Percentiles rank a stretch among this genome's conserved stretches.
Evolutionary conservation across 1,284 basidiomycete species (phyloP).

Genomic region (Volvariella volvacea): DNA sequence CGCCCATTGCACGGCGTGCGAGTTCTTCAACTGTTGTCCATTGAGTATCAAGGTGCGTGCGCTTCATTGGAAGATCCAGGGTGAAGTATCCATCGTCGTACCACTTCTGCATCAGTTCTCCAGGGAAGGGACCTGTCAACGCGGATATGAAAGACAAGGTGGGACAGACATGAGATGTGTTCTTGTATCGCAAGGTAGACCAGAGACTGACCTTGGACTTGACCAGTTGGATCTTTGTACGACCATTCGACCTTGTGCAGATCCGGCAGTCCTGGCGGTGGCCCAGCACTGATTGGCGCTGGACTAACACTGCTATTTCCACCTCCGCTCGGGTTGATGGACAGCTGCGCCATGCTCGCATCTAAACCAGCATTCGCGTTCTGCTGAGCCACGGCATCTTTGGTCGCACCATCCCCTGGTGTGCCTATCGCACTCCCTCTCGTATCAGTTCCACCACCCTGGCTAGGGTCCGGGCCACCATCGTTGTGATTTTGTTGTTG

Average conservation of each 20-base stretch:
- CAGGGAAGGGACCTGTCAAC: slow-evolving; percentile 94
- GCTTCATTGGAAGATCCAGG: slow-evolving; percentile 80
- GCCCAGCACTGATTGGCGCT: slow-evolving; percentile 17
- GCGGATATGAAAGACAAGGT: slow-evolving; percentile 11
- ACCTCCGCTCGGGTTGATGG: slow-evolving; percentile 11
- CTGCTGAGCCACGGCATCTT: too few species aligned
- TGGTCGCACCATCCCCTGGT: too few species aligned
- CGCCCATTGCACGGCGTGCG: slow-evolving; percentile 39
- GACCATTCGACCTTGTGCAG: slow-evolving; percentile 80
- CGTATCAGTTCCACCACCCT: slow-evolving; percentile 1
- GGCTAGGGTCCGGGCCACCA: too few species aligned
- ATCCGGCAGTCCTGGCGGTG: slow-evolving; percentile 48
- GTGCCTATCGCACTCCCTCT: too few species aligned
- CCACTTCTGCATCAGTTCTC: slow-evolving; percentile 95
- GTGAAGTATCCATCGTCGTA: slow-evolving; percentile 88
- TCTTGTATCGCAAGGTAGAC: background rate
- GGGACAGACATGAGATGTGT: slow-evolving; percentile 1
- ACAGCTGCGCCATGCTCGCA: slow-evolving; percentile 11
- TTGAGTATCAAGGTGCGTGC: slow-evolving; percentile 56
- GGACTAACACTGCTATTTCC: slow-evolving; percentile 7
- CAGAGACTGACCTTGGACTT: slow-evolving; percentile 68
- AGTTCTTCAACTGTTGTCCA: slow-evolving; percentile 63
- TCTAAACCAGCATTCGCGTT: background rate
- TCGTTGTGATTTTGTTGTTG: slow-evolving; percentile 5
- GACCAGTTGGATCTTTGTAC: slow-evolving; percentile 86